phyloP scores from a whole-genome alignment of 176 grass and related monocot genomes.

The Zoysia pacifica region DNA sequence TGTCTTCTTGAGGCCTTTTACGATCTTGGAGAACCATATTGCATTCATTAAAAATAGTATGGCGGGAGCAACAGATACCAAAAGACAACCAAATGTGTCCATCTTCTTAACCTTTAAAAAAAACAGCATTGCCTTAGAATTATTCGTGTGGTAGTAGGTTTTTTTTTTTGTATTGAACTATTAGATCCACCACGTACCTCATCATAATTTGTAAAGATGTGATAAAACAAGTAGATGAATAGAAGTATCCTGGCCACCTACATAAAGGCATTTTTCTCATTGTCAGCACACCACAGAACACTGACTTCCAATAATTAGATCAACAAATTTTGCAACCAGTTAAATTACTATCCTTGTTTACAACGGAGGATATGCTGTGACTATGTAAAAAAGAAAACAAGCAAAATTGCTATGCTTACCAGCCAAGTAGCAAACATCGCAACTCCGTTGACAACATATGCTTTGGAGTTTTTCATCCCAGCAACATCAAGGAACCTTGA shows the following conservation, averaged over 20 bases:
- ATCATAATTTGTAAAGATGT: constrained; percentile 75
- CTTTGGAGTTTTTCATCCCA: constrained; percentile 91
- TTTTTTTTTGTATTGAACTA: constrained; percentile 1
- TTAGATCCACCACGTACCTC: constrained; percentile 50
- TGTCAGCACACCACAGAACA: constrained; percentile 7
- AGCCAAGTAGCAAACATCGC: constrained; percentile 88
- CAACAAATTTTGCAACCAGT: not conserved
- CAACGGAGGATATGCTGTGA: not conserved
- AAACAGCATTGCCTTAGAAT: constrained; percentile 21
- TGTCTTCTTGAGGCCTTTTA: constrained; percentile 84
- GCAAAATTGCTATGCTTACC: constrained; percentile 43
- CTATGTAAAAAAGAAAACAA: not conserved
- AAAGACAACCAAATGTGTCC: constrained; percentile 68
- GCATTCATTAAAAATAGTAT: constrained; percentile 78
- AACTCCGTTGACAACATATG: constrained; percentile 78
- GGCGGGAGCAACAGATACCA: constrained; percentile 56
- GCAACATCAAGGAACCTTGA: constrained; percentile 90
- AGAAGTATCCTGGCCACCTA: constrained; percentile 83
- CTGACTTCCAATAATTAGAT: not conserved
- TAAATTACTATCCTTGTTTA: constrained; percentile 3
- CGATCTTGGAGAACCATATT: constrained; percentile 95
- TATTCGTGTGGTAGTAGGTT: constrained; percentile 5
- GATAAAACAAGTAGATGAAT: constrained; percentile 91
- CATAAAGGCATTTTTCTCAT: constrained; percentile 37
- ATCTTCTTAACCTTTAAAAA: constrained; percentile 66